These are phyloP conservation scores for Pilatotrama ljubarskyi DNA, from an alignment of 768 basidiomycete species.

Conservation along the genomic window DNA sequence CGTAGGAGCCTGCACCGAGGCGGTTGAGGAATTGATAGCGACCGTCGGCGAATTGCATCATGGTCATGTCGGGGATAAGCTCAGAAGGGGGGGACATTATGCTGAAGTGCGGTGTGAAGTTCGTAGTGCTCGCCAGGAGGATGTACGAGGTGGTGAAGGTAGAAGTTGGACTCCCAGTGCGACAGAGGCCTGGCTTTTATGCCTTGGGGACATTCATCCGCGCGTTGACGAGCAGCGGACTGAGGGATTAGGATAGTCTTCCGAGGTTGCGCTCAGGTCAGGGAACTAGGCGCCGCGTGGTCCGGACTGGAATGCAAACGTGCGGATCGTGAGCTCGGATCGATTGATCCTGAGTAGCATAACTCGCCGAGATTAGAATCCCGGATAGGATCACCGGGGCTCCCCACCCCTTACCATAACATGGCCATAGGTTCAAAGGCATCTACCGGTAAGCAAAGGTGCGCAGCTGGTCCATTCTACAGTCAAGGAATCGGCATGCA, in stretches of 20 bases:
- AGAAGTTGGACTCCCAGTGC: background rate
- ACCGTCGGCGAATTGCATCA: constrained; percentile 65
- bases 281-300: too few relatives aligned
- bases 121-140: constrained; percentile 7
- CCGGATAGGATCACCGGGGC: too few relatives aligned
- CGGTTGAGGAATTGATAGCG: constrained; percentile 79
- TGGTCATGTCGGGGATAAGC: constrained; percentile 20
- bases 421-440: too few relatives aligned
- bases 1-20: constrained; percentile 91
- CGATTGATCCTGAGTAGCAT: too few relatives aligned
- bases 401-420: too few relatives aligned
- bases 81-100: constrained; percentile 9
- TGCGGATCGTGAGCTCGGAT: too few relatives aligned
- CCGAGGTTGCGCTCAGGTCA: too few relatives aligned
- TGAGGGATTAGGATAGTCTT: too few relatives aligned
- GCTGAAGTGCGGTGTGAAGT: background rate
- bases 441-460: too few relatives aligned
- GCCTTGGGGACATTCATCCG: background rate
- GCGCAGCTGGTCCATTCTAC: background rate
- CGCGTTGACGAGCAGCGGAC: too few relatives aligned
- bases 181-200: background rate
- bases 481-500: background rate
- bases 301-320: too few relatives aligned
- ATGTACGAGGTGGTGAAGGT: background rate
- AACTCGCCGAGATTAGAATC: too few relatives aligned